Percentiles rank a stretch among this genome's conserved stretches.
Evolutionary conservation across 352 stramenopile species (phyloP).

Genomic region (Phytopythium mirpurense): DNA sequence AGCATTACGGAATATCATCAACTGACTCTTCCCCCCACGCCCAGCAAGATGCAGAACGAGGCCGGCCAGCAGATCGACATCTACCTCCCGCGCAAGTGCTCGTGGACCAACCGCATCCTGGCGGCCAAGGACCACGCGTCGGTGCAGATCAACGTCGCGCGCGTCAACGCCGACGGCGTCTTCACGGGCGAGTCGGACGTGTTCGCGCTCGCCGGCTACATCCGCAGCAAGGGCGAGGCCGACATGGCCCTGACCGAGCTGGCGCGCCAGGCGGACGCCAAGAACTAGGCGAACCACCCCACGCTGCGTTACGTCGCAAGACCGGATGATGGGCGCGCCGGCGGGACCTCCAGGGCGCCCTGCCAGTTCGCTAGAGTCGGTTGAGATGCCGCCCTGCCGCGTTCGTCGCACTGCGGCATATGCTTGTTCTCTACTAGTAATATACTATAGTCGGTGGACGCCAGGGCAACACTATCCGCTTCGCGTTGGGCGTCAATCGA

Average conservation of each 20-base stretch:
- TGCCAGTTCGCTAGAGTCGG: slow-evolving; percentile 5
- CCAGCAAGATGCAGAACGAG: slow-evolving; percentile 96
- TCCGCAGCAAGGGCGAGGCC: slow-evolving; percentile 94
- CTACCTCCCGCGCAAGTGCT: slow-evolving; percentile 99
- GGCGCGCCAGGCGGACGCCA: slow-evolving; percentile 62
- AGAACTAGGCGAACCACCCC: slow-evolving; percentile 42
- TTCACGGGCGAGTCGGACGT: slow-evolving; percentile 96
- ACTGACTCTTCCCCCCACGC: slow-evolving; percentile 24
- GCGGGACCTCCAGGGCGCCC: background rate
- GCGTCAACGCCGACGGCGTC: slow-evolving; percentile 95
- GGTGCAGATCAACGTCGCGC: slow-evolving; percentile 97
- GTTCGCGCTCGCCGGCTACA: slow-evolving; percentile 95
- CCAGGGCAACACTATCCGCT: background rate
- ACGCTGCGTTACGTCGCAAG: no score
- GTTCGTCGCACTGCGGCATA: slow-evolving; percentile 5
- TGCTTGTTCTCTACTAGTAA: slow-evolving; percentile 8
- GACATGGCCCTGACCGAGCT: slow-evolving; percentile 93
- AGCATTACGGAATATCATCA: slow-evolving; percentile 62
- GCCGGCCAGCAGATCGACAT: slow-evolving; percentile 96
- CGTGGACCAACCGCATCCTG: slow-evolving; percentile 98
- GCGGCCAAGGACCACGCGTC: slow-evolving; percentile 97
- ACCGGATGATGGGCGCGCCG: no score
- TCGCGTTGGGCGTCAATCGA: background rate
- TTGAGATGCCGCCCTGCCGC: slow-evolving; percentile 4
- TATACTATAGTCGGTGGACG: slow-evolving; percentile 7